Base-by-base conservation (phyloP, 345 rosid genomes). In the Gossypium ekmanianum region DNA sequence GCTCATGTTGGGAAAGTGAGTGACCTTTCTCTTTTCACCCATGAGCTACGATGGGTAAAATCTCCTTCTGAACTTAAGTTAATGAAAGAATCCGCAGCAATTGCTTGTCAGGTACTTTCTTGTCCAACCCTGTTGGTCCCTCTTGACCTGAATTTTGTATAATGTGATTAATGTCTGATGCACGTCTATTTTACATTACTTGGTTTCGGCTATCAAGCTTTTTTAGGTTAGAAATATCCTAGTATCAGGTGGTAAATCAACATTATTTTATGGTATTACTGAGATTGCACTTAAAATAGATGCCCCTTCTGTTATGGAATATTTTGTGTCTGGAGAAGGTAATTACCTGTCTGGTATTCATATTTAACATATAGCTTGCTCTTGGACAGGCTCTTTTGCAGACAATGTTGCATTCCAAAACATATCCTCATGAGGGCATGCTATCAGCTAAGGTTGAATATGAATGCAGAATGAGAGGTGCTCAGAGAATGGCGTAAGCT, bases 401-500 rank as follows among this genome's bases (percentile, higher is more conserved):
- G 84, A 94, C 98, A 67, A 91, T 93, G 93, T 78, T 93, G 79
- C 89, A 90, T 82, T 93, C 98, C 51, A 95, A 88, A 81, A 27
- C 55, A 72, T 86, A 85, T 86, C 97, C 97, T 68, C 80, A 88
- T 63, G 99, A 95, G 81, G 78, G 88, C 72, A 78, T 90, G 75
- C 79, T 95, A 67, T 87, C 96, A 55, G 94, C 99, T 44, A 88
- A 90, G 82, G 74, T 95, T 79, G 98, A 95, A 84, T 93, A 93
- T 79, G 99, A 95, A 84, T 87, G 99, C 79, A 90, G 87, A 83
- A 77, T 84, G 81, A 87, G 94, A 86, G 98, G 98, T 78, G 96
- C 99, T 76, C 97, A 93, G 79, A 90, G 97, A 84, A 95, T 91
- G 98, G 94, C 96, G 97, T 92, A 89, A 90, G 94, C 74, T 29